Base-by-base conservation (phyloP, 225 moss, liverwort and hornwort genomes). In the Neckera pumila region DNA sequence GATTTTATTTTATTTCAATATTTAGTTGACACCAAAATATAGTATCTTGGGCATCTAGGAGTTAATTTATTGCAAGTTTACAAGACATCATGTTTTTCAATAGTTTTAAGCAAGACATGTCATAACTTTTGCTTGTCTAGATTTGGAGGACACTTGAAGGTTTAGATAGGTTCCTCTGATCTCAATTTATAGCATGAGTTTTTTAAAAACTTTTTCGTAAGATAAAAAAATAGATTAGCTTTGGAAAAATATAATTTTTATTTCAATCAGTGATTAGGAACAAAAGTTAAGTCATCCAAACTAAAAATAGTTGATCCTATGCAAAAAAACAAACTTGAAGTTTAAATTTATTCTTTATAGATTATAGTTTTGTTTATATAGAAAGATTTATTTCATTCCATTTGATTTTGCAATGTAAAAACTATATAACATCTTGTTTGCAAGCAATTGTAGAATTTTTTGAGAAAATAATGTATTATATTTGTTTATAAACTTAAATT, bases 211-310 rank as follows among this genome's bases (percentile, higher is more conserved):
- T 3, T 40, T 13, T 3, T 38, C 15, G 15, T 14, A 42, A 40
- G 9, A 26, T 71, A 71, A 5, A 0, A 27, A 9, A 27, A 16
- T 71, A 72, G 3, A 28, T 21, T 43, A 27, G 3, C 27, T 43
- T 43, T 17, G 0, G 2, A 1, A 0, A 0, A 43, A 6, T 43
- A 72, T 27, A 8, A 27, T 27, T 43, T 22, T 72, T 17, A 43
- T 72, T 72, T 72, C 2, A 28, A 43, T 16, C 0, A 2, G 1
- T 43, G 17, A 9, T 0, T 3, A 0, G 0, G 7, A 45, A 2
- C 1, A 30, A 45, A 47, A 47, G 2, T 7, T 70, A 30, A 40
- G 0, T 40, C 23, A 40, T 70, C 12, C 4, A 40, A 70, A 13
- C 4, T 23, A 40, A 70, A n/a, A 40, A 4, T 45, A 45, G 0